These are phyloP conservation scores for Pythium insidiosum DNA, from an alignment of 352 stramenopile species.

Conservation along the genomic window DNA sequence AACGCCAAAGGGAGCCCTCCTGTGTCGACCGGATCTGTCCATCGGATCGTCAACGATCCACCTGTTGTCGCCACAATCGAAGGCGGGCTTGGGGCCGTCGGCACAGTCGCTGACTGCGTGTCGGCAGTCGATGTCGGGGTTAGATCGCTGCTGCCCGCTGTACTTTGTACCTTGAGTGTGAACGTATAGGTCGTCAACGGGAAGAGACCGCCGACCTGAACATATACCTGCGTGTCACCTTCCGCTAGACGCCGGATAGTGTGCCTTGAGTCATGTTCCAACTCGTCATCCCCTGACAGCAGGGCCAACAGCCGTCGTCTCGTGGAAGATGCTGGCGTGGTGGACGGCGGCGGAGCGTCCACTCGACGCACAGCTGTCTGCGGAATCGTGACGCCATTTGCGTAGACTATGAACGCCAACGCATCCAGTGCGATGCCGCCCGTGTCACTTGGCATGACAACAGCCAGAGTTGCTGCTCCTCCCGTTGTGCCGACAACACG, in stretches of 20 bases:
- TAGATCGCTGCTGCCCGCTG: conserved; percentile 17
- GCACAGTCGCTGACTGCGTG: conserved; percentile 17
- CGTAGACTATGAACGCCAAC: conserved; percentile 32
- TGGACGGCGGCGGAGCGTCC: no score
- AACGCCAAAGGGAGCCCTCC: conserved; percentile 36
- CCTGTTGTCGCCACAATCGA: conserved; percentile 18
- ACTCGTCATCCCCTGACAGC: no score
- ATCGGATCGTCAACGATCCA: conserved; percentile 28
- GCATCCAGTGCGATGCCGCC: conserved; percentile 21
- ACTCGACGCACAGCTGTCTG: background rate
- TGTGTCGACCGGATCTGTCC: conserved; percentile 39
- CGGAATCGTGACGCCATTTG: conserved; percentile 24
- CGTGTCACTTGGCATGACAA: conserved; percentile 28
- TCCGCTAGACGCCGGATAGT: no score
- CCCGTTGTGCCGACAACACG: conserved; percentile 22
- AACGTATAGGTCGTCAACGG: conserved; percentile 36
- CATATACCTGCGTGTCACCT: background rate
- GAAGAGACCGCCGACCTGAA: conserved; percentile 37
- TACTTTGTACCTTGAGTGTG: conserved; percentile 24
- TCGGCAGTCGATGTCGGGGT: conserved; percentile 3
- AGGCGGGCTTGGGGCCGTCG: conserved; percentile 20
- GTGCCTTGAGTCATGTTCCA: no score
- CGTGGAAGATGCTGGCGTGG: no score
- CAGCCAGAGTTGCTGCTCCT: conserved; percentile 23
- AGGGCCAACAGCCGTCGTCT: no score